These are phyloP conservation scores for Rutstroemia sp. DNA, from an alignment of 2,329 filamentous ascomycete genomes.

Conservation along the genomic window DNA sequence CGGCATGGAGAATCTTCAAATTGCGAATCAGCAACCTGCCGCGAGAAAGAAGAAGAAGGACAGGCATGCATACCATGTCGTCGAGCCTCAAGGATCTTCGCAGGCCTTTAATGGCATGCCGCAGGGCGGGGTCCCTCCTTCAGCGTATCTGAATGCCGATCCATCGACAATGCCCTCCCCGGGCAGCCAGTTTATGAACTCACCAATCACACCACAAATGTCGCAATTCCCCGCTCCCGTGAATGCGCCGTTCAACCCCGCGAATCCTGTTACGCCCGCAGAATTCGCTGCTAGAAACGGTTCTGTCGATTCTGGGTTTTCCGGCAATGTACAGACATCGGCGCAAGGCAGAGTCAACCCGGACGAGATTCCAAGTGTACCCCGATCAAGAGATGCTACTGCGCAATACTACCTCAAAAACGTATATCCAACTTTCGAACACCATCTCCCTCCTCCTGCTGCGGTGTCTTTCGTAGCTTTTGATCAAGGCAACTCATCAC, in stretches of 20 bases:
- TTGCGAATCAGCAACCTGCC: constrained; percentile 18
- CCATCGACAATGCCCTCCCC: constrained; percentile 34
- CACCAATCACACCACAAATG: constrained; percentile 36
- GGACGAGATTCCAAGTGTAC: constrained; percentile 89
- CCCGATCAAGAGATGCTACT: constrained; percentile 71
- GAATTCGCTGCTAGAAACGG: constrained; percentile 41
- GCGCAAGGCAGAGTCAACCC: constrained; percentile 74
- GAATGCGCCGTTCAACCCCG: constrained; percentile 43
- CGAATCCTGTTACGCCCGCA: constrained; percentile 34
- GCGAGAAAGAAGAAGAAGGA: constrained; percentile 81
- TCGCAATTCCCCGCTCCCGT: constrained; percentile 57
- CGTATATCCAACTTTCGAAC: constrained; percentile 92
- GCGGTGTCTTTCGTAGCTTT: constrained; percentile 85
- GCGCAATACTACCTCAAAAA: constrained; percentile 81
- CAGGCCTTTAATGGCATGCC: constrained; percentile 65
- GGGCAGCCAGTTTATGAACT: constrained; percentile 40
- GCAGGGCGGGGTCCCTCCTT: constrained; percentile 45
- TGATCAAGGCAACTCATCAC: constrained; percentile 94
- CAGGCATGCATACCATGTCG: constrained; percentile 82
- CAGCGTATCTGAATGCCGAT: constrained; percentile 52
- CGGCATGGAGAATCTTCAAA: constrained; percentile 10
- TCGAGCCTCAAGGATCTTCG: constrained; percentile 65
- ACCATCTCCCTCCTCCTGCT: constrained; percentile 82
- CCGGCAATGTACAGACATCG: constrained; percentile 47
- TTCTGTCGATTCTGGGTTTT: constrained; percentile 27